Base-by-base conservation (phyloP, 2,329 filamentous ascomycete genomes). In the Phialophora verrucosa region DNA sequence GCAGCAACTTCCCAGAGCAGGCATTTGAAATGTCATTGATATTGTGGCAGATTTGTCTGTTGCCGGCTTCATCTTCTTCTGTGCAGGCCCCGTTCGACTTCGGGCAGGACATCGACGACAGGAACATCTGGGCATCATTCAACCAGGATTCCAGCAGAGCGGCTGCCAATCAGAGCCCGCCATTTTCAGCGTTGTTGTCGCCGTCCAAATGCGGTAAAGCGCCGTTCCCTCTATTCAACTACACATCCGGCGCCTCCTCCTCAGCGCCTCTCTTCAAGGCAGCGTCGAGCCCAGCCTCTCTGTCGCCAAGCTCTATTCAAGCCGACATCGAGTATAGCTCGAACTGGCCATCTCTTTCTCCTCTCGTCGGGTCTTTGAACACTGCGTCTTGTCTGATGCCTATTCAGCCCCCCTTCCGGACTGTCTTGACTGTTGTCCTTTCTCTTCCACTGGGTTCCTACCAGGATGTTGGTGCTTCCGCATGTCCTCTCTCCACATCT, bases 1-100 rank as follows among this genome's bases (percentile, higher is more conserved):
- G 54, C 61, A 62, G 31, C 57, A 64, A 27, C 23, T 59, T 64
- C 23, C 53, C 55, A 20, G 29, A 51, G 51, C 57, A 25, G 57
- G 17, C 62, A 67, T 62, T 59, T 54, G 56, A 63, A 57, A 63
- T 66, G 60, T 60, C 57, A 66, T 51, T 60, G 55, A 61, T 62
- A 59, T 63, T 38, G n/a, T 31, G 6, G 27, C 27, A 35, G 27
- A 29, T 44, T 7, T 20, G 17, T 20, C 8, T 44, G 6, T n/a
- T 44, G 38, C 38, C 38, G 17, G 17, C 47, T 31, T 25, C 57
- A 51, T 59, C 20, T 59, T 29, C 27, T 53, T 20, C 49, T 23
- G 23, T 53, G 49, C 49, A n/a, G 38, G 2, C 2, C 5, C 17
- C 38, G 6, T 20, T 1, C 38, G 14, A n/a, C 38, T 7, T n/a